Evolutionary conservation across 1,284 basidiomycete species (phyloP), one percentile per base, ranked within the genome.

Genomic region (Fomitopsis schrenkii): DNA sequence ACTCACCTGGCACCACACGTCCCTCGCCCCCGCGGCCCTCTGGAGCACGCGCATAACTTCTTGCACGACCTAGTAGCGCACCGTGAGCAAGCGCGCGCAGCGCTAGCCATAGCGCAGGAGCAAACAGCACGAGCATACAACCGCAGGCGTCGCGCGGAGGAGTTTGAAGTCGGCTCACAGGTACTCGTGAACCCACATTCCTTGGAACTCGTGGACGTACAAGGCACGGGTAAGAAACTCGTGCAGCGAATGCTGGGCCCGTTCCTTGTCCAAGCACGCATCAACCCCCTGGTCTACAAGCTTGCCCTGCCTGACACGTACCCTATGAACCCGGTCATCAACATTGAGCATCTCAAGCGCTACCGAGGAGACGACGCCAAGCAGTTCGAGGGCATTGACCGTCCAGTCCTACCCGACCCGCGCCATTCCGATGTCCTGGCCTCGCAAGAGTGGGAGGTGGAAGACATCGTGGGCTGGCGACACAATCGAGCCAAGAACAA

Each of bases 101-200:
- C 58, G 5, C 22, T 59, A 22, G 48, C 46, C 10, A n/a, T 17
- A 17, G 45, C 58, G 6, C 58, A 53, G 26, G 58, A 38, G 33
- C 35, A 35, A 38, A 7, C 12, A 3, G 48, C 58, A 7, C 44
- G 38, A 1, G 26, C 63, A 2, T 70, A 73, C 59, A 70, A 73
- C 46, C 58, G 65, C 22, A 41, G 64, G 1, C 45, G 60, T 1
- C 46, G 61, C 0, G n/a, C 61, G 0, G 22, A 60, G 9, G 64
- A 60, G 22, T 70, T 72, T 35, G 40, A 69, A 35, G 53, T 52
- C n/a, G 74, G 75, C 4, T 66, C 71, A 14, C 40, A 45, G 8
- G 75, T 74, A 0, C 61, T 75, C 1, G 62, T 76, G 1, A 75
- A 75, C 44, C 73, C 75, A 4, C 71, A 75, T 54, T 63, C 65